Conservation (phyloP, 306 rosid genomes). For the Biancaea sappan region DNA sequence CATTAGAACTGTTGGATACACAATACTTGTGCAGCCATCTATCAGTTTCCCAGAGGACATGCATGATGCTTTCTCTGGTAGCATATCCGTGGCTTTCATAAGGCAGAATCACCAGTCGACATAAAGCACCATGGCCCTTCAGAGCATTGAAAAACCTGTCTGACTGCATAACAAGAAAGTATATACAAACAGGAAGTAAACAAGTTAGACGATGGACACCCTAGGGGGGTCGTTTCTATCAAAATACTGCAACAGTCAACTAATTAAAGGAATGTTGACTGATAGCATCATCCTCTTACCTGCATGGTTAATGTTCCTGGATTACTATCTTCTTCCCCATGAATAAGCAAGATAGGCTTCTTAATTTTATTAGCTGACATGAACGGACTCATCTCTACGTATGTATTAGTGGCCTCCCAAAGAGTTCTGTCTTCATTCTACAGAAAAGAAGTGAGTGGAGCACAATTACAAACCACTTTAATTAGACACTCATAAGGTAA, state of each 20-base stretch:
- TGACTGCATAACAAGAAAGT: slow-evolving; percentile 61
- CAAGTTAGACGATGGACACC: slow-evolving; percentile 27
- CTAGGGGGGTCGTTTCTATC: slow-evolving; percentile 12
- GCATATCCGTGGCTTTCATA: slow-evolving; percentile 93
- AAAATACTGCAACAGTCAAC: slow-evolving; percentile 29
- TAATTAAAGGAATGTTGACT: slow-evolving; percentile 13
- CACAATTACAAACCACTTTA: slow-evolving; percentile 20
- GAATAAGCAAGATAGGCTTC: slow-evolving; percentile 95
- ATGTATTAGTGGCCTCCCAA: slow-evolving; percentile 90
- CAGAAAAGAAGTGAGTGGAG: slow-evolving; percentile 30
- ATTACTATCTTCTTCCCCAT: slow-evolving; percentile 98
- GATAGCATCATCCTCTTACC: slow-evolving; percentile 47
- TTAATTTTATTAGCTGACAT: slow-evolving; percentile 93
- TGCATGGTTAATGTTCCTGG: slow-evolving; percentile 98
- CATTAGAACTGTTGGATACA: slow-evolving; percentile 50
- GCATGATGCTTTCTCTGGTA: slow-evolving; percentile 97
- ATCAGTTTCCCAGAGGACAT: slow-evolving; percentile 98
- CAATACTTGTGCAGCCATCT: slow-evolving; percentile 89
- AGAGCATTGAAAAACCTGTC: slow-evolving; percentile 95
- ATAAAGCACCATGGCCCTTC: slow-evolving; percentile 97
- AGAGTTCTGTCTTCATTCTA: slow-evolving; percentile 98
- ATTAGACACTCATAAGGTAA: slow-evolving; percentile 25
- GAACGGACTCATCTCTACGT: slow-evolving; percentile 98
- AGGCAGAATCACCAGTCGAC: slow-evolving; percentile 93
- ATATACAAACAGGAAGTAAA: slow-evolving; percentile 33